Base-by-base conservation (phyloP, 768 basidiomycete species). In the Mycena pura region DNA sequence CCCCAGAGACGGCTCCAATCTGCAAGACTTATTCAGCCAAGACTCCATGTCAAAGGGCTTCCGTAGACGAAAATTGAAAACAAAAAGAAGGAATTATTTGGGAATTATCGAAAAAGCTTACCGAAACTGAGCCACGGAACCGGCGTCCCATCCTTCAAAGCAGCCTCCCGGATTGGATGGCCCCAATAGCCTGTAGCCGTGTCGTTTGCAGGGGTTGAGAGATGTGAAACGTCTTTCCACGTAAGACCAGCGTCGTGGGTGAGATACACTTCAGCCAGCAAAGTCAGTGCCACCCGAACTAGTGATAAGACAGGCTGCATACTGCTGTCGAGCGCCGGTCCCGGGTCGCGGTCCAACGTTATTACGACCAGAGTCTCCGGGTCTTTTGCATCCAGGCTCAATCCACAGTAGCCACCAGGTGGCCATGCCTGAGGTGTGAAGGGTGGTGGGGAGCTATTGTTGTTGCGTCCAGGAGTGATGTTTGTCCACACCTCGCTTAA, bases 41-140 rank as follows among this genome's bases (percentile, higher is more conserved):
- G 46, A 47, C 46, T 47, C 46, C 43, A 44, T 44, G 43, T n/a
- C n/a, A n/a, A 44, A 44, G 43, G 43, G 25, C 14, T 27, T 44
- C 43, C 24, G 43, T 44, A 44, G 43, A 44, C n/a, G n/a, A 44
- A 25, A 44, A 44, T 44, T 44, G 25, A 44, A 44, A 17, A 27
- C 43, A 44, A 28, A 27, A 44, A 44, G 25, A 44, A n/a, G n/a
- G n/a, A n/a, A n/a, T n/a, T n/a, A n/a, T n/a, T n/a, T n/a, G n/a
- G 43, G 43, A 44, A 28, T 27, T 44, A 44, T 28, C 25, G 43
- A 31, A 47, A 47, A 47, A 47, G 46, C 46, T 47, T 47, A 47
- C 46, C 46, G 46, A 47, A 47, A 47, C 46, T 47, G 46, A 47
- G 46, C 46, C 46, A 47, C 46, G 46, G 46, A 47, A 47, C 46